Evolutionary conservation across 2,329 filamentous ascomycete genomes (phyloP), one percentile per base, ranked within the genome.

Genomic region (Mycocentrospora acerina): DNA sequence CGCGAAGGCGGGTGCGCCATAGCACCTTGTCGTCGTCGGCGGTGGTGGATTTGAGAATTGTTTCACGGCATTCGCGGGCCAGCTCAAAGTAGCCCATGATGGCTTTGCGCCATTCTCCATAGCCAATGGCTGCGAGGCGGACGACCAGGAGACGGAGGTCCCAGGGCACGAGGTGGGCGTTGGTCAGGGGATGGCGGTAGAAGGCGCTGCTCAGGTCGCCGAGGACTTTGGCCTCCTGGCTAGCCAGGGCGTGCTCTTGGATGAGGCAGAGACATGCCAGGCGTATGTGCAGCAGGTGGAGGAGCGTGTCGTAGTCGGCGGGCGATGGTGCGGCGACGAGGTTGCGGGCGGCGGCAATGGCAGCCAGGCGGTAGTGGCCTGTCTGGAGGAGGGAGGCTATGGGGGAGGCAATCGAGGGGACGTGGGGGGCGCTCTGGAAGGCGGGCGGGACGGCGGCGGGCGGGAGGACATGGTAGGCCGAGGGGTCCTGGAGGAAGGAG

Each of bases 41-140:
- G 26, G 74, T 22, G 4, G 57, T 9, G 53, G 66, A 57, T 18
- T 40, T 61, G 32, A 37, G 68, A 4, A 88, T 72, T 40, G 78
- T 76, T 2, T 73, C 71, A 13, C 90, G 76, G 2, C 88, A 88
- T 65, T 95, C 89, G 7, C 86, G 71, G 0, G 85, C 90, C 2
- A 97, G 77, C 47, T 95, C 90, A 62, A 95, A 95, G 62, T 95
- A 88, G 29, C 86, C 87, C 76, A 93, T 91, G 40, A 98, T 84
- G 3, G 88, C 86, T 45, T 90, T 79, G 4, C 91, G 78, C 33
- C 84, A 81, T 67, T 98, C 93, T 4, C 85, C 85, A 48, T 93
- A 94, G 1, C 88, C 89, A 30, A 95, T 79, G 0, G 88, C 88
- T 53, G 95, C 88, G 14, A 97, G 76, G 2, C 90, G 80, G 7